Percentiles rank a stretch among this genome's conserved stretches.
phyloP scores from a whole-genome alignment of 1,284 basidiomycete species.

The Cryptococcus sp. region DNA sequence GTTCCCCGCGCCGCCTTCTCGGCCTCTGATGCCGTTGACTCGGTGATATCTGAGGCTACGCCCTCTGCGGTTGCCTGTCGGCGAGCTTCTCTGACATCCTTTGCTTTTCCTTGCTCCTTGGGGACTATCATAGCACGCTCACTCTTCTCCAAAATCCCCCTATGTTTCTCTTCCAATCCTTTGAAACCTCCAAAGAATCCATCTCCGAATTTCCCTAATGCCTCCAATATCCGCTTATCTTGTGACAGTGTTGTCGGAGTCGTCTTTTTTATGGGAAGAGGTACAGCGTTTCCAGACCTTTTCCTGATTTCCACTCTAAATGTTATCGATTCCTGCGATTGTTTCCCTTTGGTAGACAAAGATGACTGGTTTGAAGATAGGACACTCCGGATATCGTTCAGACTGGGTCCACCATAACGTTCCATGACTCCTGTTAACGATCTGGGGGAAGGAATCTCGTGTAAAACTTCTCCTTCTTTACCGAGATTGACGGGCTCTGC shows the following conservation, averaged over 20 bases:
- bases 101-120: too few species aligned
- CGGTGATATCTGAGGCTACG: background rate
- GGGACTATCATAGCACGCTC: background rate
- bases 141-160: background rate
- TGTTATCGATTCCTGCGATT: background rate
- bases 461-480: conserved; percentile 10
- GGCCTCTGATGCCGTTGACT: background rate
- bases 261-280: too few species aligned
- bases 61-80: background rate
- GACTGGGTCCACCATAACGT: conserved; percentile 14
- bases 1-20: background rate
- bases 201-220: conserved; percentile 19
- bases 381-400: conserved; percentile 10
- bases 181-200: conserved; percentile 34
- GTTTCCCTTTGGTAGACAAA: background rate
- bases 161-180: conserved; percentile 22
- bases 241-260: conserved; percentile 10
- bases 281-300: background rate
- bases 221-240: conserved; percentile 21
- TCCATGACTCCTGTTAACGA: conserved; percentile 8
- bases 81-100: background rate
- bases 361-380: background rate
- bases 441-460: conserved; percentile 28
- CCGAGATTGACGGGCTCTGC: conserved; percentile 25
- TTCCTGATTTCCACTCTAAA: background rate